A percentile compares a stretch with the other conserved stretches of the same genome.
Conservation (phyloP, 1,284 basidiomycete species). For the Rugosomyces carneus region DNA sequence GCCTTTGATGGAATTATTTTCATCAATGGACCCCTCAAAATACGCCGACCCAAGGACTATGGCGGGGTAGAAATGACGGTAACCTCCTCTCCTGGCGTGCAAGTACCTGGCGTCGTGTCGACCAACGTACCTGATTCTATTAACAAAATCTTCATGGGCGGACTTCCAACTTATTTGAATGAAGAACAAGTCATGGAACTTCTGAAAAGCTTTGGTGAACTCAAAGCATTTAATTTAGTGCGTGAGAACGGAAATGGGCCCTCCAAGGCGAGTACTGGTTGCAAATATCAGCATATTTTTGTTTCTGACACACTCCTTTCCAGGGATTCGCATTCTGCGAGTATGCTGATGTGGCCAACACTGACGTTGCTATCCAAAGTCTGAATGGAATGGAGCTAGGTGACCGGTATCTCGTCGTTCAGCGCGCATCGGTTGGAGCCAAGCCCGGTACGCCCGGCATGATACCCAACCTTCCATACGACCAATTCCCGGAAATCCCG, state of each 20-base stretch:
- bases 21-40: constrained; percentile 87
- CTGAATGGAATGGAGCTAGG: constrained; percentile 98
- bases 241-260: constrained; percentile 85
- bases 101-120: constrained; percentile 92
- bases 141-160: constrained; percentile 98
- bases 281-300: too few species aligned
- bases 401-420: constrained; percentile 94
- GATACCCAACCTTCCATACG: constrained; percentile 62
- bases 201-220: constrained; percentile 94
- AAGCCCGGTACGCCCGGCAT: constrained; percentile 66
- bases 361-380: constrained; percentile 94
- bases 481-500: constrained; percentile 69
- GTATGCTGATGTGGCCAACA: constrained; percentile 86
- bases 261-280: constrained; percentile 63
- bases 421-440: constrained; percentile 90
- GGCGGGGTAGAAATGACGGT: constrained; percentile 63
- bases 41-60: constrained; percentile 96
- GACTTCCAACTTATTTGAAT: constrained; percentile 89
- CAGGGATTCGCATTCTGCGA: constrained; percentile 99
- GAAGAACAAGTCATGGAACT: constrained; percentile 98
- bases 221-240: constrained; percentile 97
- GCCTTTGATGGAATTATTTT: constrained; percentile 96
- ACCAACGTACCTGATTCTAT: constrained; percentile 95
- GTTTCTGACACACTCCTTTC: too few species aligned
- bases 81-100: constrained; percentile 54